Conservation (phyloP, 148 eudicot genomes). For the Chenopodium suecicum region DNA sequence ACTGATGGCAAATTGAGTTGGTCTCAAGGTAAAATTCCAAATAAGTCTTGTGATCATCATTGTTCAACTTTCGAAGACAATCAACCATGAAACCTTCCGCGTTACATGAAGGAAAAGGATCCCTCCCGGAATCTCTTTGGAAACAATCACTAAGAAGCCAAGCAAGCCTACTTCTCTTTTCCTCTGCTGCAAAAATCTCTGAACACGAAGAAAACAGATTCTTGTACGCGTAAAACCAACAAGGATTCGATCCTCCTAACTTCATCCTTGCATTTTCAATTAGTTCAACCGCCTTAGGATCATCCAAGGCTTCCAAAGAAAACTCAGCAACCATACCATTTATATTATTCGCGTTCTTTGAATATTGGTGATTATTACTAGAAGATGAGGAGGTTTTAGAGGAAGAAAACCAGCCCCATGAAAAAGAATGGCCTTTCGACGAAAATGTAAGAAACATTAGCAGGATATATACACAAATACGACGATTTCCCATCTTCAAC, state of each 20-base stretch:
- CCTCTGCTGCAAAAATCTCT: slow-evolving; percentile 64
- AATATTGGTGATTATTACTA: not conserved
- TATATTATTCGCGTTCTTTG: not conserved
- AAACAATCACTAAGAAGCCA: slow-evolving; percentile 86
- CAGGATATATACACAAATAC: not conserved
- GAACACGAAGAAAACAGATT: slow-evolving; percentile 57
- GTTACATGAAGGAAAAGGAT: slow-evolving; percentile 55
- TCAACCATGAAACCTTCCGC: slow-evolving; percentile 40
- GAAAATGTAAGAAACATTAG: slow-evolving; percentile 3
- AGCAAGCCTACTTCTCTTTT: slow-evolving; percentile 60
- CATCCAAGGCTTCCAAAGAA: slow-evolving; percentile 41
- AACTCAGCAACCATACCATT: slow-evolving; percentile 39
- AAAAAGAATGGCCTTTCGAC: slow-evolving; percentile 15
- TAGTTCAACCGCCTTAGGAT: slow-evolving; percentile 45
- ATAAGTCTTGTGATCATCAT: slow-evolving; percentile 46
- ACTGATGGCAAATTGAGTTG: slow-evolving; percentile 70
- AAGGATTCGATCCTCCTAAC: slow-evolving; percentile 42
- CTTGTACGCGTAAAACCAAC: slow-evolving; percentile 69
- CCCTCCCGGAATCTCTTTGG: slow-evolving; percentile 62
- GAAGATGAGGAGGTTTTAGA: slow-evolving; percentile 14
- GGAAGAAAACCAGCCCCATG: slow-evolving; percentile 43
- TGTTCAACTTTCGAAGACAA: slow-evolving; percentile 46
- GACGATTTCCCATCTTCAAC: slow-evolving; percentile 10
- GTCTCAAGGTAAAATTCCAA: slow-evolving; percentile 64
- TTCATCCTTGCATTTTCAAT: slow-evolving; percentile 47